These are phyloP conservation scores for Entomortierella beljakovae DNA, from an alignment of 192 early-diverging fungal genomes.

Conservation along the genomic window DNA sequence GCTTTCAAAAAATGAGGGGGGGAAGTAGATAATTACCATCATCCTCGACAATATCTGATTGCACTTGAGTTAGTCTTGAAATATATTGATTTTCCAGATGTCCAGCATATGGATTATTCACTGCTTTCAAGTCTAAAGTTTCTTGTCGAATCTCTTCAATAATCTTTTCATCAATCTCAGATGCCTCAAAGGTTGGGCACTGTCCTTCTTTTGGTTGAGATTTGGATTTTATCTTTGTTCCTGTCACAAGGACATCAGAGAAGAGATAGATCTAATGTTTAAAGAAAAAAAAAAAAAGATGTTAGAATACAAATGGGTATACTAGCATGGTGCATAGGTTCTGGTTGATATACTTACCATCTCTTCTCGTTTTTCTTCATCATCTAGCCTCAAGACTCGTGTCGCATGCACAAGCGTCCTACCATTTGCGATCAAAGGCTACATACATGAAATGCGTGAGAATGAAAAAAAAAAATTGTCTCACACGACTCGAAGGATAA, in stretches of 20 bases:
- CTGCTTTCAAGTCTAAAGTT: too few species aligned
- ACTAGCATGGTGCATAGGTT: not conserved
- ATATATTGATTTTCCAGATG: conserved; percentile 43
- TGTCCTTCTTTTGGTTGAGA: not conserved
- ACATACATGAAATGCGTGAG: not conserved
- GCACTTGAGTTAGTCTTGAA: conserved; percentile 38
- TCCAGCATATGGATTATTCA: conserved; percentile 40
- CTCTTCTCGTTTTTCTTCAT: conserved; percentile 22
- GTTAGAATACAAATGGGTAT: not conserved
- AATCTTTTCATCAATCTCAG: not conserved
- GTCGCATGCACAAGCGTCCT: conserved; percentile 33
- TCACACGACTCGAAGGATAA: too few species aligned
- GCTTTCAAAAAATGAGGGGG: not conserved
- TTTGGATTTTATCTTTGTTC: conserved; percentile 18
- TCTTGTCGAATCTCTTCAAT: not conserved
- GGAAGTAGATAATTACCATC: too few species aligned
- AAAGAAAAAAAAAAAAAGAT: not conserved
- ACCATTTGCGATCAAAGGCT: conserved; percentile 47
- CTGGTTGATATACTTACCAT: conserved; percentile 12
- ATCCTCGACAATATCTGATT: conserved; percentile 30
- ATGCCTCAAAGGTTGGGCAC: not conserved
- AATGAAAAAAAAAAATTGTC: not conserved
- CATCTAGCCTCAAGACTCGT: conserved; percentile 14
- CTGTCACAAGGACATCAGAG: conserved; percentile 45
- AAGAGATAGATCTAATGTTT: conserved; percentile 33